These are phyloP conservation scores for Thuidium tamariscinum DNA, from an alignment of 225 moss, liverwort and hornwort species.

Conservation along the genomic window DNA sequence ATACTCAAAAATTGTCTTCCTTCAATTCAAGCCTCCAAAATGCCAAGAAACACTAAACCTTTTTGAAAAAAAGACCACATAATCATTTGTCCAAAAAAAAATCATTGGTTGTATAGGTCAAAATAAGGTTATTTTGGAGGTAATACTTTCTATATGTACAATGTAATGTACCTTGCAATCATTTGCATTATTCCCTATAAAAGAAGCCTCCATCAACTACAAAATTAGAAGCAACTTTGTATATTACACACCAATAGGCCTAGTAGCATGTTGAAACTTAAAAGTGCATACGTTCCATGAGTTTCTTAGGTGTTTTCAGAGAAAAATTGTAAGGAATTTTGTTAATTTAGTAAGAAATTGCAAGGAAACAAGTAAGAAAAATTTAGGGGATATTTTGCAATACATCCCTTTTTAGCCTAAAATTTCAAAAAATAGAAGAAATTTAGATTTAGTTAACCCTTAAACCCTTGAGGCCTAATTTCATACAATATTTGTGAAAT, in stretches of 20 bases:
- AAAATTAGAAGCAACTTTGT: not conserved
- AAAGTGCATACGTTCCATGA: not conserved
- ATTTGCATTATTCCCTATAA: not conserved
- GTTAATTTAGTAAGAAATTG: no score
- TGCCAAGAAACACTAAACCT: no score
- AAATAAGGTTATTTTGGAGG: not conserved
- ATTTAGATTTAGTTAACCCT: accelerated
- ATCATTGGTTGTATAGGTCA: no score
- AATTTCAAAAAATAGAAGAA: not conserved
- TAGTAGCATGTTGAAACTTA: accelerated
- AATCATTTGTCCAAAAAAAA: no score
- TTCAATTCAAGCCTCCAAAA: no score
- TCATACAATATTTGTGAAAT: not conserved
- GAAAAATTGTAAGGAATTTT: not conserved
- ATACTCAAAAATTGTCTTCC: no score
- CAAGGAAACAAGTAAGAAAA: not conserved
- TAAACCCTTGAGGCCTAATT: no score
- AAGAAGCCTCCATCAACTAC: not conserved
- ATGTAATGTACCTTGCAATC: not conserved
- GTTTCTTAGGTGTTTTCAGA: accelerated
- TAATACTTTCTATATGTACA: not conserved
- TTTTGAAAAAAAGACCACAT: no score
- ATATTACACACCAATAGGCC: no score
- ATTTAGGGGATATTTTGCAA: not conserved
- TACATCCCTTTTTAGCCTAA: not conserved